These are phyloP conservation scores for Mycena polygramma DNA, from an alignment of 768 basidiomycete species.

Conservation along the genomic window DNA sequence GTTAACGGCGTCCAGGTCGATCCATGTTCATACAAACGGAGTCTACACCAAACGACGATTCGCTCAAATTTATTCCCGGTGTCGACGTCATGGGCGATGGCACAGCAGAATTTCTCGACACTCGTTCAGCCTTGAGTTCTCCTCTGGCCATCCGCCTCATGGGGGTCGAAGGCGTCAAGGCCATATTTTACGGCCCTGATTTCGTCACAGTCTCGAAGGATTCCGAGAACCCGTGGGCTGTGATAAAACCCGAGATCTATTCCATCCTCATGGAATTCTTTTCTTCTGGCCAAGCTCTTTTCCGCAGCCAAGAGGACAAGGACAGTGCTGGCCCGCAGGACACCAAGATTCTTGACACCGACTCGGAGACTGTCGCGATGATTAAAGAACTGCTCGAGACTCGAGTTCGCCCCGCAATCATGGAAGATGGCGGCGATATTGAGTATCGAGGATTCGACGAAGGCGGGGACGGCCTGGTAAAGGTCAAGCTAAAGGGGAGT, in stretches of 20 bases:
- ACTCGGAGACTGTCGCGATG: constrained; percentile 98
- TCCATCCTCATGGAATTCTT: constrained; percentile 98
- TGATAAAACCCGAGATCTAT: constrained; percentile 97
- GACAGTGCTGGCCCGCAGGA: constrained; percentile 92
- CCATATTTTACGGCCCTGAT: constrained; percentile 96
- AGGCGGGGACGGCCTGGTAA: constrained; percentile 81
- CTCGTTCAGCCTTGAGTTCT: constrained; percentile 86
- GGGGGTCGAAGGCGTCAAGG: constrained; percentile 92
- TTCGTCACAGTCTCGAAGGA: constrained; percentile 98
- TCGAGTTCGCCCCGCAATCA: constrained; percentile 94
- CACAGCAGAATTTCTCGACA: constrained; percentile 95
- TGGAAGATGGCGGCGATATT: constrained; percentile 99
- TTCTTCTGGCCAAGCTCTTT: constrained; percentile 89
- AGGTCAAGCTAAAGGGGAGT: constrained; percentile 94
- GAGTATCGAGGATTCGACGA: constrained; percentile 95
- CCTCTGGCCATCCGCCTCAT: constrained; percentile 96
- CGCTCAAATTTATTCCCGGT: constrained; percentile 98
- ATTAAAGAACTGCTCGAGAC: constrained; percentile 98
- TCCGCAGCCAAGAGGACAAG: constrained; percentile 84
- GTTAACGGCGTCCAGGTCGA: constrained; percentile 61
- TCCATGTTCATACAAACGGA: constrained; percentile 99
- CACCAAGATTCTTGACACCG: constrained; percentile 92
- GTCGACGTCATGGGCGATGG: constrained; percentile 88
- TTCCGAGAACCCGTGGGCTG: constrained; percentile 85
- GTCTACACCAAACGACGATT: constrained; percentile 96